Conservation (phyloP, 2,329 filamentous ascomycete genomes). For the Helotiales sp. region DNA sequence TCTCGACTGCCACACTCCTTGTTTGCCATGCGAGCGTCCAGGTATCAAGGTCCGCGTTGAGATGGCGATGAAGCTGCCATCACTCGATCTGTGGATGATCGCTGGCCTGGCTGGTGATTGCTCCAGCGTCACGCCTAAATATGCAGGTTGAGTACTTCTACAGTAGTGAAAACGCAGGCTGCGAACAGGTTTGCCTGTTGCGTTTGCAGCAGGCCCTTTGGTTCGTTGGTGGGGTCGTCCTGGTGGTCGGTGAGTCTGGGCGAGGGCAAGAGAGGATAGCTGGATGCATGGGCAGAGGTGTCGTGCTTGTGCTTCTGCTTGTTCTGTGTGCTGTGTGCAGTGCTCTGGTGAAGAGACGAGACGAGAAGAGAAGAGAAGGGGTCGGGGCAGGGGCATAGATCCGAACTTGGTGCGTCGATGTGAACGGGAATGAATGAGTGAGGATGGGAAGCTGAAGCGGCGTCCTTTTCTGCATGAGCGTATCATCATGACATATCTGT, state of each 20-base stretch:
- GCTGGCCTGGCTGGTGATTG: constrained; percentile 1
- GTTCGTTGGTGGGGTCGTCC: neutral
- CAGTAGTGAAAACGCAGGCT: constrained; percentile 3
- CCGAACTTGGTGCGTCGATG: no score
- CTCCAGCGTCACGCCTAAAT: constrained; percentile 23
- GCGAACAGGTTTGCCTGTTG: constrained; percentile 1
- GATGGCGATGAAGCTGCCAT: constrained; percentile 9
- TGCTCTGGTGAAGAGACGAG: neutral
- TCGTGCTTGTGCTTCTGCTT: no score
- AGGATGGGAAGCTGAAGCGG: neutral
- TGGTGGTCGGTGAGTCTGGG: neutral
- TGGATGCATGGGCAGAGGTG: neutral
- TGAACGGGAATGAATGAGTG: neutral
- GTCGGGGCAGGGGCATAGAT: neutral
- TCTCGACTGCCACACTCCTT: constrained; percentile 14
- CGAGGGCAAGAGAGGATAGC: neutral
- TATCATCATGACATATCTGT: neutral
- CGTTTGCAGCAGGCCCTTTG: neutral
- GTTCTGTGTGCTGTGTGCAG: no score
- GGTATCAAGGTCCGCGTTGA: constrained; percentile 14
- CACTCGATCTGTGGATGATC: constrained; percentile 8
- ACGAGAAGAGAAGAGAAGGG: neutral
- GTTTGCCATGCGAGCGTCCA: constrained; percentile 13
- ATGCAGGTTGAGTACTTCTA: constrained; percentile 22
- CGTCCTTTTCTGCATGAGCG: neutral